Evolutionary conservation across 2,329 filamentous ascomycete species (phyloP).

Genomic region (Epichloe coenophiala): DNA sequence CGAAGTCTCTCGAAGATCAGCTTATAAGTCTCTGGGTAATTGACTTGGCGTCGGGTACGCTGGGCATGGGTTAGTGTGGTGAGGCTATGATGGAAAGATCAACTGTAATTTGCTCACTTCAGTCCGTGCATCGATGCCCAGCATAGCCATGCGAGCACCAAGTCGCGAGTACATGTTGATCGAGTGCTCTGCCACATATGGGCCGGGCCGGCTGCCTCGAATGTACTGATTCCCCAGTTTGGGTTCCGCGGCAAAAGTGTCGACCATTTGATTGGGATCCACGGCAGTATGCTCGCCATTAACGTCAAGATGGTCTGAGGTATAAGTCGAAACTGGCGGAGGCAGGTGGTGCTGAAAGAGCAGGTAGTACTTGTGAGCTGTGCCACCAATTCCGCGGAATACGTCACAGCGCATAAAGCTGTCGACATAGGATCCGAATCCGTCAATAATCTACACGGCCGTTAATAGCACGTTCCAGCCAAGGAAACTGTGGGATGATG

Average conservation of each 20-base stretch:
- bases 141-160: slow-evolving; percentile 68
- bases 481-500: neutral
- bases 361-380: slow-evolving; percentile 96
- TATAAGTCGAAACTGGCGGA: slow-evolving; percentile 75
- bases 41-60: slow-evolving; percentile 85
- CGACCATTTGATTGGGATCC: slow-evolving; percentile 59
- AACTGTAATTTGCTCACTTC: slow-evolving; percentile 38
- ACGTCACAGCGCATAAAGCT: slow-evolving; percentile 88
- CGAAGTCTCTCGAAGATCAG: slow-evolving; percentile 66
- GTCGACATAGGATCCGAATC: slow-evolving; percentile 86
- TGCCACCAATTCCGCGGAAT: slow-evolving; percentile 80
- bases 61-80: slow-evolving; percentile 11
- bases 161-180: slow-evolving; percentile 77
- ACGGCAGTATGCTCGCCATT: slow-evolving; percentile 31
- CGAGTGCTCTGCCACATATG: slow-evolving; percentile 81
- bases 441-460: slow-evolving; percentile 63
- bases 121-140: slow-evolving; percentile 85
- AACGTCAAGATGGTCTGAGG: slow-evolving; percentile 33
- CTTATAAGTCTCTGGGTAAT: slow-evolving; percentile 85
- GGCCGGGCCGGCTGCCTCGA: slow-evolving; percentile 60
- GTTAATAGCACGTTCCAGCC: neutral
- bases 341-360: slow-evolving; percentile 92
- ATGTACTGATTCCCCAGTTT: slow-evolving; percentile 60
- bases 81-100: neutral
- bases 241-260: slow-evolving; percentile 55